phyloP scores from a whole-genome alignment of 805 yeast genomes.

The Wickerhamomyces hampshirensis region DNA sequence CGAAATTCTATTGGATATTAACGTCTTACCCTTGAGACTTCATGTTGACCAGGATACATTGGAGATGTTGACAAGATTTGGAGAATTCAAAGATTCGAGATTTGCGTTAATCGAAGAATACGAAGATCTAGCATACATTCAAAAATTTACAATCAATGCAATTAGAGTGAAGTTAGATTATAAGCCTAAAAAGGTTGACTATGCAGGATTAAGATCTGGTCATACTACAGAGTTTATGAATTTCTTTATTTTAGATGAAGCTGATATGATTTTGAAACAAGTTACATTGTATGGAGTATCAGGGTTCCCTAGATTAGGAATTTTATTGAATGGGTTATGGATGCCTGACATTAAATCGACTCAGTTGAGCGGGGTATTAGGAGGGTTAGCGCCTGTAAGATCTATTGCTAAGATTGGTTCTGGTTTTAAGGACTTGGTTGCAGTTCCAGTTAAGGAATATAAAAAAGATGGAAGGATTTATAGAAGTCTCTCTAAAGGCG shows the following conservation, averaged over 20 bases:
- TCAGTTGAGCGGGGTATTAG: constrained; percentile 74
- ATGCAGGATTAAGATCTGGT: constrained; percentile 80
- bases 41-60: constrained; percentile 92
- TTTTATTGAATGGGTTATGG: constrained; percentile 66
- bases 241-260: constrained; percentile 83
- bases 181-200: constrained; percentile 86
- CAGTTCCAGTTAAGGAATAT: constrained; percentile 71
- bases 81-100: constrained; percentile 70
- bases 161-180: constrained; percentile 73
- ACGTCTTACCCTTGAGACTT: constrained; percentile 68
- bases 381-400: constrained; percentile 80
- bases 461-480: constrained; percentile 65
- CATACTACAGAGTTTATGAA: constrained; percentile 84
- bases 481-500: constrained; percentile 71
- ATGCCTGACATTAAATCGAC: constrained; percentile 80
- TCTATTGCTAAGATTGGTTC: constrained; percentile 74
- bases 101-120: constrained; percentile 54
- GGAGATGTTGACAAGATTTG: constrained; percentile 75
- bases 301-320: constrained; percentile 62
- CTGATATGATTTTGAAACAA: constrained; percentile 60
- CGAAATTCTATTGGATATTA: constrained; percentile 52
- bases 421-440: constrained; percentile 69
- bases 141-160: constrained; percentile 57
- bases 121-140: constrained; percentile 65
- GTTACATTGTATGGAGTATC: constrained; percentile 67